phyloP scores from a whole-genome alignment of 179 eudicot genomes.

The Beta corolliflora region DNA sequence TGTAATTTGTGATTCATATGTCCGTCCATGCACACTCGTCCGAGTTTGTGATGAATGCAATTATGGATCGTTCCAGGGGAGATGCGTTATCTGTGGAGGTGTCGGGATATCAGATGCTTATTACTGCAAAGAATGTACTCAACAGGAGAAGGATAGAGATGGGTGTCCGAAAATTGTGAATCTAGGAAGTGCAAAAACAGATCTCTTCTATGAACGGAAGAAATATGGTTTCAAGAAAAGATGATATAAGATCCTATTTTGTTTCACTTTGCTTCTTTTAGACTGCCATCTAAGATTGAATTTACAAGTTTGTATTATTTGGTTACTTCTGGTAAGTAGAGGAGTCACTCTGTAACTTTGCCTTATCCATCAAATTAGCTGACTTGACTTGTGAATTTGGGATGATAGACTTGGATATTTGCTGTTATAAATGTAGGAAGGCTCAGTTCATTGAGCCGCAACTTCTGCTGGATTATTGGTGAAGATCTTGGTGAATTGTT shows the following conservation, averaged over 20 bases:
- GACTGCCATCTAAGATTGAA: not conserved
- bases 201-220: slow-evolving; percentile 77
- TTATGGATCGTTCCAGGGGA: slow-evolving; percentile 83
- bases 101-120: slow-evolving; percentile 86
- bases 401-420: not conserved
- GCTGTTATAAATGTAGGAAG: slow-evolving; percentile 4
- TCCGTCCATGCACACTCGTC: slow-evolving; percentile 83
- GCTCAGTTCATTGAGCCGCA: not conserved
- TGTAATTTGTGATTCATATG: slow-evolving; percentile 81
- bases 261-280: not conserved
- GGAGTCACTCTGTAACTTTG: slow-evolving; percentile 4
- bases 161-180: slow-evolving; percentile 88
- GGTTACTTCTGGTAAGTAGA: not conserved
- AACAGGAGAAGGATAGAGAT: slow-evolving; percentile 81
- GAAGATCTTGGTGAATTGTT: not conserved
- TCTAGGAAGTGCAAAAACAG: slow-evolving; percentile 84
- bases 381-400: slow-evolving; percentile 14
- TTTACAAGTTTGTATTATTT: slow-evolving; percentile 18
- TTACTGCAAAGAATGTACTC: slow-evolving; percentile 87
- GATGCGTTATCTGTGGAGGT: slow-evolving; percentile 89
- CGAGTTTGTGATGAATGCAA: slow-evolving; percentile 86
- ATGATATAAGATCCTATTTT: slow-evolving; percentile 31
- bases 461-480: not conserved
- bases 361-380: slow-evolving; percentile 31
- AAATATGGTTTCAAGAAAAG: slow-evolving; percentile 83